Percentiles rank a stretch among this genome's conserved stretches.
These are phyloP conservation scores for Eucommia ulmoides DNA, from an alignment of 257 asterid genomes.

Conservation along the genomic window DNA sequence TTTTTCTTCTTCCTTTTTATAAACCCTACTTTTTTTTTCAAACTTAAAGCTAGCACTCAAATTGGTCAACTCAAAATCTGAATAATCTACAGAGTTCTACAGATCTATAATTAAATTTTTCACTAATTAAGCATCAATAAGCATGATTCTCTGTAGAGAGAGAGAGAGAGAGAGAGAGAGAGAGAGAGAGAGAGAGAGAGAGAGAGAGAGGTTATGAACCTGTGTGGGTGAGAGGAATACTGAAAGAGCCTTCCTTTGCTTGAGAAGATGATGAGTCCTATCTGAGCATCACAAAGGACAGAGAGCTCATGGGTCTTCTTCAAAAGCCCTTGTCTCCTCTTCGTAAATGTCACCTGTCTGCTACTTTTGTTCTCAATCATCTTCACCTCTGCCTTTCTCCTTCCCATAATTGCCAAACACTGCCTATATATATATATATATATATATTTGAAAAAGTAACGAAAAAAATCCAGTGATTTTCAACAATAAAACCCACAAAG, in stretches of 20 bases:
- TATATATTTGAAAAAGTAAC: background rate
- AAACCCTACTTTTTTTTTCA: no score
- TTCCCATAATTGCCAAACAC: conserved; percentile 34
- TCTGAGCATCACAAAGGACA: conserved; percentile 78
- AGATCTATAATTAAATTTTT: no score
- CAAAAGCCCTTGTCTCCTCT: conserved; percentile 54
- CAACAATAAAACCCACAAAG: conserved; percentile 7
- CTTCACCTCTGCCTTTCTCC: conserved; percentile 78
- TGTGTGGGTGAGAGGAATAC: conserved; percentile 40
- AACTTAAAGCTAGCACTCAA: background rate
- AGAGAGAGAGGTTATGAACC: conserved; percentile 14
- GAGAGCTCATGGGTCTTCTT: conserved; percentile 90
- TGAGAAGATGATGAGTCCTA: conserved; percentile 65
- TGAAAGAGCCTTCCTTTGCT: conserved; percentile 60
- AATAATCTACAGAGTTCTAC: no score
- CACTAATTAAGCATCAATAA: background rate
- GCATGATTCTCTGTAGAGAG: background rate
- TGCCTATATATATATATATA: background rate
- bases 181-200: background rate
- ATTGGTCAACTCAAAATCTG: conserved; percentile 10
- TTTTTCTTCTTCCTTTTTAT: no score
- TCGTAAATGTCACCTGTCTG: conserved; percentile 76
- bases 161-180: background rate
- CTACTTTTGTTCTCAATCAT: conserved; percentile 79
- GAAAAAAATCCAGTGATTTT: background rate